phyloP scores from a whole-genome alignment of 371 early-diverging fungal species.

The Globomyces sp. region DNA sequence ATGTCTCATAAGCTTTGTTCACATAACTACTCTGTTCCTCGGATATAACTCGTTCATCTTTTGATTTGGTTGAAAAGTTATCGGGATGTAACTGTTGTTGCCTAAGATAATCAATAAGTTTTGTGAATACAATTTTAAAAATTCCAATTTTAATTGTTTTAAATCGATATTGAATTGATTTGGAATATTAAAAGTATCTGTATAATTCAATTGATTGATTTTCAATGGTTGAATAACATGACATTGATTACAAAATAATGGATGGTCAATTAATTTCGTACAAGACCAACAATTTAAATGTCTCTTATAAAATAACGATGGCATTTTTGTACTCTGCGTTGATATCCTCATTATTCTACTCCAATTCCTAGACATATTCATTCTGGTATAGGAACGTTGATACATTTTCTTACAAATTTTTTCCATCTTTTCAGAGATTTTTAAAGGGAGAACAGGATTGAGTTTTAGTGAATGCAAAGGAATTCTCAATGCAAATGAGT shows the following conservation, averaged over 20 bases:
- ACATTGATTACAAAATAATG: not conserved
- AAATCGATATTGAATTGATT: not conserved
- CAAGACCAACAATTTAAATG: too few relatives aligned
- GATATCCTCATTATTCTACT: too few relatives aligned
- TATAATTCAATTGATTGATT: not conserved
- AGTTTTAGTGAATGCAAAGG: too few relatives aligned
- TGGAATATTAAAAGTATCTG: not conserved
- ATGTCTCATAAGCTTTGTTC: not conserved
- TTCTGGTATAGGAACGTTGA: too few relatives aligned
- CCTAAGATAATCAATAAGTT: not conserved
- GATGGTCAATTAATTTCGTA: not conserved
- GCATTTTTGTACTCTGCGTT: too few relatives aligned
- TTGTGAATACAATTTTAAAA: not conserved
- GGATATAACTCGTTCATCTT: not conserved
- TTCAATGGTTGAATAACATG: not conserved
- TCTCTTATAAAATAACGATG: too few relatives aligned
- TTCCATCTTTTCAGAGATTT: too few relatives aligned
- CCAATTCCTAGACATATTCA: too few relatives aligned
- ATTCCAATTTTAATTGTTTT: not conserved
- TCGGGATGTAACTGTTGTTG: constrained; percentile 2
- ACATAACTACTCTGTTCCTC: not conserved
- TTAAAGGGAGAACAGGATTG: too few relatives aligned
- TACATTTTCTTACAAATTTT: too few relatives aligned
- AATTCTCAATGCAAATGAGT: too few relatives aligned
- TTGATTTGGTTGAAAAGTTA: not conserved